Evolutionary conservation across 2,329 filamentous ascomycete genomes (phyloP), one percentile per base, ranked within the genome.

Genomic region (Aureobasidium sp.): DNA sequence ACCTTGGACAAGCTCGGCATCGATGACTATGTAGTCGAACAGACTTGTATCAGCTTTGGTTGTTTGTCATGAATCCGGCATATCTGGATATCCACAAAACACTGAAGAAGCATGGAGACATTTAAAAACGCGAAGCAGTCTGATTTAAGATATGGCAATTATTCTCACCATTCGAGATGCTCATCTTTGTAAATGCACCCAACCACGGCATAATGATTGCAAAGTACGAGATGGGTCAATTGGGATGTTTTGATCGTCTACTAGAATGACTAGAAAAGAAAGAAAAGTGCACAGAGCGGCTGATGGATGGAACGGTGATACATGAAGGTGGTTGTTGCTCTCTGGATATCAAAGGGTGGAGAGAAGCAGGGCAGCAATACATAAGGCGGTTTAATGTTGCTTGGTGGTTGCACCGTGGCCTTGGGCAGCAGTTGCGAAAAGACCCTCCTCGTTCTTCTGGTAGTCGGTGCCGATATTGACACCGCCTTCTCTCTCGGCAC

Each of bases 401-500:
- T 49, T 49, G 34, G 45, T 49, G 34, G 45, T 17, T 19, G 24
- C 11, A 14, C 29, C 45, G 30, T 30, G 25, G 7, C 16, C 19
- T 8, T 8, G 11, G 16, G 45, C 8, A 21, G 49, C 29, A 21
- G 53, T 54, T 27, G 64, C 61, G 30, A 62, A 60, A 19, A 65
- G 41, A 4, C 66, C 63, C 44, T 67, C 64, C 51, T 64, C 59
- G 29, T 65, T 56, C 58, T 61, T 64, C 61, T 68, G 65, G 37
- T 57, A 62, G 37, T 59, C 57, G 24, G 58, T 62, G 37, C 64
- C 65, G 22, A 59, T 47, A 48, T 64, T 61, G 44, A 60, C 12
- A 22, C 54, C 59, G 63, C 68, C 79, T 66, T 86, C 81, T 55
- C 81, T 74, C 68, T 83, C 79, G 56, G 84, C 84, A 68, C 85